phyloP scores from a whole-genome alignment of 2,329 filamentous ascomycete genomes.

The Raffaelea ambrosiae region DNA sequence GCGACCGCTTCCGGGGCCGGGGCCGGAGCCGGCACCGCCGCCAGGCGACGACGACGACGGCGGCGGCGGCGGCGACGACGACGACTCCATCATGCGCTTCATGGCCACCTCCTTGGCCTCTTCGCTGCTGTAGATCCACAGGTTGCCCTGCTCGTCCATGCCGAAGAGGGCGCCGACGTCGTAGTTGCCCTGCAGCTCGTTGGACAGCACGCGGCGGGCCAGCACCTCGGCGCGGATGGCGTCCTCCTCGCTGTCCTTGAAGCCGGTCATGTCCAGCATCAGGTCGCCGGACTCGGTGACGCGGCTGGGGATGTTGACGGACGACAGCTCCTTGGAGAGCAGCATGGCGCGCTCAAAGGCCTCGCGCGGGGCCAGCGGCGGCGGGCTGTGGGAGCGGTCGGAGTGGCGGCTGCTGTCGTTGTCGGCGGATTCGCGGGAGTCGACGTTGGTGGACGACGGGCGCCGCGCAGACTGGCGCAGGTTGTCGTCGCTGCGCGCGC shows the following conservation, averaged over 20 bases:
- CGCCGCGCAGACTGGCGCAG: conserved; percentile 37
- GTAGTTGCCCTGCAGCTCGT: conserved; percentile 90
- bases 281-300: conserved; percentile 90
- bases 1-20: too few species aligned
- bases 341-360: conserved; percentile 76
- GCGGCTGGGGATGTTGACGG: conserved; percentile 84
- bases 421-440: conserved; percentile 23
- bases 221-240: conserved; percentile 87
- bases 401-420: conserved; percentile 29
- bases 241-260: conserved; percentile 90
- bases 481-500: conserved; percentile 48
- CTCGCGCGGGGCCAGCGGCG: conserved; percentile 56
- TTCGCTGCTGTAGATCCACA: conserved; percentile 99
- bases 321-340: conserved; percentile 78
- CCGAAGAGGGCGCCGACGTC: conserved; percentile 94
- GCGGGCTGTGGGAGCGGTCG: conserved; percentile 66
- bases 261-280: conserved; percentile 97
- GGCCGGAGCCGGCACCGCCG: too few species aligned
- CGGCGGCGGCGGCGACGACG: too few species aligned
- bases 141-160: conserved; percentile 87
- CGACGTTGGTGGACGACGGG: conserved; percentile 18
- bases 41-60: too few species aligned
- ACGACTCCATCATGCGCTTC: conserved; percentile 49
- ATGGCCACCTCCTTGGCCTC: conserved; percentile 87
- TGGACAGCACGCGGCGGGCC: conserved; percentile 81